Evolutionary conservation across 2,329 filamentous ascomycete species (phyloP).

Genomic region (Talaromyces pinophilus): DNA sequence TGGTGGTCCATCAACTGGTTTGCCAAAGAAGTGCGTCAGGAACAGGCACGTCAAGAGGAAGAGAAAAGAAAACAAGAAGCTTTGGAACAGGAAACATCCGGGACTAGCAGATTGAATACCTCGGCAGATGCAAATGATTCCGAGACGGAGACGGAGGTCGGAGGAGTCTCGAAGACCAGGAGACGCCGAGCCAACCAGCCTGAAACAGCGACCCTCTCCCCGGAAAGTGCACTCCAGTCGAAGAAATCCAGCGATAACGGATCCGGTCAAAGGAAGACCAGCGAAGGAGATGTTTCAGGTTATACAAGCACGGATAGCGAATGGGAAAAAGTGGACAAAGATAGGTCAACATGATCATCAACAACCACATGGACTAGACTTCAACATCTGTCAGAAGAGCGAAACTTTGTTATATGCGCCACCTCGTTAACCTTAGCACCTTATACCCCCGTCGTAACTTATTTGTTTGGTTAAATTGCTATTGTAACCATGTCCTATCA

Average conservation of each 20-base stretch:
- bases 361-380: not conserved
- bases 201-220: conserved; percentile 24
- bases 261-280: conserved; percentile 48
- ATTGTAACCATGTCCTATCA: conserved; percentile 3
- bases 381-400: conserved; percentile 3
- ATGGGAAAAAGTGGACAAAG: conserved; percentile 84
- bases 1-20: conserved; percentile 99
- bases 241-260: conserved; percentile 43
- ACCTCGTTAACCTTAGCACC: conserved; percentile 2
- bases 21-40: conserved; percentile 63
- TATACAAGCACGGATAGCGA: conserved; percentile 85
- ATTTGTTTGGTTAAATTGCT: conserved; percentile 7
- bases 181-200: conserved; percentile 17
- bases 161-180: conserved; percentile 21
- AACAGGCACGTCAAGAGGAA: conserved; percentile 51
- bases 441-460: conserved; percentile 13
- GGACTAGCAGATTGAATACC: conserved; percentile 26
- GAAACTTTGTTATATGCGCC: conserved; percentile 8
- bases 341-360: conserved; percentile 19
- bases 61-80: conserved; percentile 29
- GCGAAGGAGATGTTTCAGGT: conserved; percentile 54
- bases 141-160: conserved; percentile 41
- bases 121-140: conserved; percentile 45
- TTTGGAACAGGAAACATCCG: conserved; percentile 29
- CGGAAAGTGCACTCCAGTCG: conserved; percentile 39